Evolutionary conservation across 2,329 filamentous ascomycete species (phyloP), one percentile per base, ranked within the genome.

Genomic region (Ophiocordyceps robertsii): DNA sequence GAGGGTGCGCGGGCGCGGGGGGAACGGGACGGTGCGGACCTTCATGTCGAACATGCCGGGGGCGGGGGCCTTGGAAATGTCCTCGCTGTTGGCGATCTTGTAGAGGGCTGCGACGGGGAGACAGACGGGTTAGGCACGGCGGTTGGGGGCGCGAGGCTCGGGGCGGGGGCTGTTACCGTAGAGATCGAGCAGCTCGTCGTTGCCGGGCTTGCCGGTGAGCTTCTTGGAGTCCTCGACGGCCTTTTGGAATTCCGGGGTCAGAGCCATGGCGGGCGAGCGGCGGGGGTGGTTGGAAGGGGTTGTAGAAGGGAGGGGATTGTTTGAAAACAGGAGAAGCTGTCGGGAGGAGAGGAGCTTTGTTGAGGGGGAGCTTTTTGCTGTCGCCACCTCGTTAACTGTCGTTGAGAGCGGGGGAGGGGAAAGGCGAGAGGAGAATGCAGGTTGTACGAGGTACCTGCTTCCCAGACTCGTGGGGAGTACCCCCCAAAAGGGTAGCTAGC

Each of bases 21-120:
- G 29, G 29, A 8, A 19, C 13, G 9, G 30, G 21, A 38, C 19
- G 30, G 37, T 21, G 42, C 50, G 51, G 52, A 78, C 80, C 70
- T 79, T 80, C 46, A 87, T 56, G 62, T 86, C 77, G 57, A 86
- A 84, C 66, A 78, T 73, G 65, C 82, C 78, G 29, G 80, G 80
- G 49, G 65, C 61, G 43, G 71, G 50, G 52, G 80, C 80, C 49
- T 58, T 62, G 49, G 56, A 47, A 55, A 80, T 66, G 56, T 80
- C 72, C 58, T 79, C 75, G 54, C 66, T 72, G 45, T 57, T 70
- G 45, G 62, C 68, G 48, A 75, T 61, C 65, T 80, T 80, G 70
- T 63, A 80, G 45, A 79, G 68, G 51, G 57, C 76, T 80, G 48
- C 38, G 2, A 24, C 11, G 11, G 32, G 16, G 11, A n/a, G 17